Conservation (phyloP, 1,284 basidiomycete species). For the Sporisorium sorghi region DNA sequence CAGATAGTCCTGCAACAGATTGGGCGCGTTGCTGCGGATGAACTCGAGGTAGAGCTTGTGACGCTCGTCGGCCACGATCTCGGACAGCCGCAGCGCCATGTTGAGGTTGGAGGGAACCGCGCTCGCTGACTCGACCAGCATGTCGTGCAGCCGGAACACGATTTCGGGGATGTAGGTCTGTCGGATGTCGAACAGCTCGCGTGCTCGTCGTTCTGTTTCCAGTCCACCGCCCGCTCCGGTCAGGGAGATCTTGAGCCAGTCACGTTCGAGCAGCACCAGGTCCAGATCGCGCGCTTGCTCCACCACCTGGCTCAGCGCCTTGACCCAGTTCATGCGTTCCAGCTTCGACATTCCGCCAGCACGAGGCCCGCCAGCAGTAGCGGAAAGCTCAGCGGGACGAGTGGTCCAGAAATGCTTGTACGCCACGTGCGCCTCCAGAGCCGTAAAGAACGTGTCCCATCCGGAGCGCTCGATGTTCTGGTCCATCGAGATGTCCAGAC, state of each 20-base stretch:
- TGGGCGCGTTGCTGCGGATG: constrained; percentile 72
- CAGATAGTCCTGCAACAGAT: constrained; percentile 62
- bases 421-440: constrained; percentile 52
- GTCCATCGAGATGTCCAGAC: constrained; percentile 39
- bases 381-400: constrained; percentile 26
- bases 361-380: constrained; percentile 2
- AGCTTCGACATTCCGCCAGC: constrained; percentile 42
- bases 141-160: constrained; percentile 83
- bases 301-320: constrained; percentile 62
- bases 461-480: constrained; percentile 61
- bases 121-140: constrained; percentile 77
- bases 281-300: constrained; percentile 70
- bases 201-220: constrained; percentile 74
- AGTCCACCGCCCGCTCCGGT: constrained; percentile 19
- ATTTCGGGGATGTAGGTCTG: constrained; percentile 92
- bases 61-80: constrained; percentile 87
- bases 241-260: constrained; percentile 72
- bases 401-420: constrained; percentile 60
- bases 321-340: constrained; percentile 53
- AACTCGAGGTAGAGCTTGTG: constrained; percentile 90
- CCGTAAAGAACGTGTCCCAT: constrained; percentile 65
- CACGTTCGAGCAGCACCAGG: constrained; percentile 70
- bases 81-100: constrained; percentile 80
- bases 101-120: constrained; percentile 82
- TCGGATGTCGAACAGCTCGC: constrained; percentile 82